These are phyloP conservation scores for Yarrowia sp. DNA, from an alignment of 805 yeast genomes.

Conservation along the genomic window DNA sequence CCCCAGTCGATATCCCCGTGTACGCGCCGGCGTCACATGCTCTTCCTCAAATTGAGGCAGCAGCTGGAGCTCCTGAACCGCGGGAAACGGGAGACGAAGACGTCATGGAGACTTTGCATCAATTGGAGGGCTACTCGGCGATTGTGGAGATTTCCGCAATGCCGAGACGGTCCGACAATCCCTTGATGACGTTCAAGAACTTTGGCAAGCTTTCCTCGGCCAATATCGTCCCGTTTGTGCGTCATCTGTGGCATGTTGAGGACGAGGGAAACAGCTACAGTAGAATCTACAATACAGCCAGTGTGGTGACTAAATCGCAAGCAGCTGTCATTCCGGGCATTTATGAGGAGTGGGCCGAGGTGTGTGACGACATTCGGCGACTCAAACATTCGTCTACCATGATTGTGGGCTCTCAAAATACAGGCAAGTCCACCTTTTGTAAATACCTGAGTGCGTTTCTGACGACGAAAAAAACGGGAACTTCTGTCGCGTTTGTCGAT, in stretches of 20 bases:
- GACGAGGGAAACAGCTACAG: constrained; percentile 6
- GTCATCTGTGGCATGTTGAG: constrained; percentile 15
- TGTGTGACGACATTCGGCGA: constrained; percentile 22
- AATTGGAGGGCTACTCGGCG: constrained; percentile 8
- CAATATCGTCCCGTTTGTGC: constrained; percentile 26
- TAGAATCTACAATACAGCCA: constrained; percentile 22
- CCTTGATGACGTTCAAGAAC: constrained; percentile 1
- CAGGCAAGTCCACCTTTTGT: constrained; percentile 35
- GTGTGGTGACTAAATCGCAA: constrained; percentile 15
- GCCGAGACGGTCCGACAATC: constrained; percentile 11
- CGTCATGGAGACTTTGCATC: constrained; percentile 10
- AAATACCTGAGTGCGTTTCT: constrained; percentile 14
- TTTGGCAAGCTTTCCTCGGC: constrained; percentile 22
- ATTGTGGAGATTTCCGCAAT: constrained; percentile 29
- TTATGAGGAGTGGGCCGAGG: constrained; percentile 24
- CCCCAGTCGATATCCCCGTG: constrained; percentile 22
- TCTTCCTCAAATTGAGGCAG: constrained; percentile 29
- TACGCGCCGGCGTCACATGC: constrained; percentile 29
- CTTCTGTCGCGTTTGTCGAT: constrained; percentile 17
- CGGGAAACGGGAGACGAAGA: constrained; percentile 11
- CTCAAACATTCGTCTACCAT: background rate
- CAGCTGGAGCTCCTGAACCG: constrained; percentile 18
- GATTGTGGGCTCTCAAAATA: constrained; percentile 27
- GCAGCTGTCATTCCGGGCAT: constrained; percentile 16
- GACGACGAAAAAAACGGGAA: constrained; percentile 4